phyloP scores from a whole-genome alignment of 2,329 filamentous ascomycete species.

The Arthrobotrys megalospora region DNA sequence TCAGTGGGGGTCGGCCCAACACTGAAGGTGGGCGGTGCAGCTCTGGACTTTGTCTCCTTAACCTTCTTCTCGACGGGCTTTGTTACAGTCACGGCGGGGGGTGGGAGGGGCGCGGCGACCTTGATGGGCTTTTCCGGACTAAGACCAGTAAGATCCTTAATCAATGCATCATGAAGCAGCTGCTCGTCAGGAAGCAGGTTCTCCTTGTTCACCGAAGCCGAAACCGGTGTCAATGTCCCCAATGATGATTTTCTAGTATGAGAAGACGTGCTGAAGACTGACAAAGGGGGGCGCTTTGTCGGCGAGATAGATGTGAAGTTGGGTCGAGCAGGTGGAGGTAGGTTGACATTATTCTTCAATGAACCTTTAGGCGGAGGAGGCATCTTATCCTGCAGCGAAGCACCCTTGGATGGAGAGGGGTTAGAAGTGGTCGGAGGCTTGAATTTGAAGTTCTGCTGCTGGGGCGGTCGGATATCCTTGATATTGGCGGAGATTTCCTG shows the following conservation, averaged over 20 bases:
- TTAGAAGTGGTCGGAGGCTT: conserved; percentile 60
- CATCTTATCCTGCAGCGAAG: conserved; percentile 60
- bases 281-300: conserved; percentile 54
- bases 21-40: conserved; percentile 47
- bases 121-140: conserved; percentile 50
- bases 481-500: conserved; percentile 59
- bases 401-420: conserved; percentile 53
- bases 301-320: conserved; percentile 57
- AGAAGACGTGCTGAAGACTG: conserved; percentile 57
- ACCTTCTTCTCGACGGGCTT: conserved; percentile 53
- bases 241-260: conserved; percentile 56
- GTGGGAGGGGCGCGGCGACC: conserved; percentile 11
- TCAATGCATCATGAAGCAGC: conserved; percentile 56
- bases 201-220: conserved; percentile 59
- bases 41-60: conserved; percentile 51
- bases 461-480: conserved; percentile 58
- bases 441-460: conserved; percentile 61
- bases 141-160: conserved; percentile 56
- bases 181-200: conserved; percentile 59
- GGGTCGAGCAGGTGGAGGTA: conserved; percentile 51
- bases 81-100: conserved; percentile 34
- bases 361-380: conserved; percentile 54
- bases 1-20: conserved; percentile 64
- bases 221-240: conserved; percentile 47
- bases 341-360: conserved; percentile 54